Base-by-base conservation (phyloP, 495 filamentous ascomycete genomes). In the Xeromyces bisporus region DNA sequence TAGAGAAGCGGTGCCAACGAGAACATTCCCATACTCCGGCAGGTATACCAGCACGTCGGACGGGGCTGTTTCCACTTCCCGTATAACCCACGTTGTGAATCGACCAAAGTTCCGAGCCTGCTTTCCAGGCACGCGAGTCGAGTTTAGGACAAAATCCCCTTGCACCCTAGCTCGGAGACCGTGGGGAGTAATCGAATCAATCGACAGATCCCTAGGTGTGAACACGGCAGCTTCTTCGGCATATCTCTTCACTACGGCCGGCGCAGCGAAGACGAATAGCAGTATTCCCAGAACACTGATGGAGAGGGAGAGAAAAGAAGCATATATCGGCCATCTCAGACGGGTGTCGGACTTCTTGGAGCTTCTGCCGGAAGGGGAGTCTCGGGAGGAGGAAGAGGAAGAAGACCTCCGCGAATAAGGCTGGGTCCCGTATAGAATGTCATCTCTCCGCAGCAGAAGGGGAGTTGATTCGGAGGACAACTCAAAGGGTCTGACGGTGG, bases 171-270 rank as follows among this genome's bases (percentile, higher is more conserved):
- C 77, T 27, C 61, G 69, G 7, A 93, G 69, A 0, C 89, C 91
- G 31, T 69, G 62, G 5, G 65, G 37, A 0, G 86, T 94, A 31
- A 91, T 76, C 5, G 73, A 80, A 27, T 86, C 77, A 31, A 97
- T 70, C 1, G 83, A 82, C 4, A 97, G 56, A 43, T 73, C 73
- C 2, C 73, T 80, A 0, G 89, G 76, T 38, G 85, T 69, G 40
- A 96, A 69, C 3, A 85, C 69, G 13, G 75, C 61, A 3, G 89
- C 85, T 48, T 89, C 63, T 46, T 80, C 72, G 5, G 75, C 80
- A 51, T 97, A 97, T 46, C 79, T 69, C 48, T 91, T 74, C 12
- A 87, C 69, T 4, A 75, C 67, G 15, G 73, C 72, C 2, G 89
- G 87, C 2, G 76, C 72, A 29, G 89, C 66, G 58, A 94, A 91